Evolutionary conservation across 2,329 filamentous ascomycete genomes (phyloP).

Genomic region (Curvularia eragrostidis): DNA sequence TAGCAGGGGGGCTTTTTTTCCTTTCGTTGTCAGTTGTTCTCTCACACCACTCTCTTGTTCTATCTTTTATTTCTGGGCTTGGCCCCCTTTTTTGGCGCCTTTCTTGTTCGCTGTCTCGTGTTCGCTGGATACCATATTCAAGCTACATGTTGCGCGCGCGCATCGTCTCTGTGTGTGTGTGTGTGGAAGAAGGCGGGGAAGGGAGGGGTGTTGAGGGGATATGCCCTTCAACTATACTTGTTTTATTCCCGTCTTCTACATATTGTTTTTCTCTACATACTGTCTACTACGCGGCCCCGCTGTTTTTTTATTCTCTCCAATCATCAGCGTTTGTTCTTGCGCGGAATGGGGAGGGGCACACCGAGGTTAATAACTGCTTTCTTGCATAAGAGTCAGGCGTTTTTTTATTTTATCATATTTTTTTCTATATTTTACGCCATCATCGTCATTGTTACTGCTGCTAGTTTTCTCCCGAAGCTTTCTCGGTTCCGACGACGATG

Average conservation of each 20-base stretch:
- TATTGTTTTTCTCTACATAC: too few relatives aligned
- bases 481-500: too few relatives aligned
- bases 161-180: too few relatives aligned
- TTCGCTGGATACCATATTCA: constrained; percentile 12
- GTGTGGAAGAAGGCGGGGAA: too few relatives aligned
- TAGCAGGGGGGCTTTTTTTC: constrained; percentile 1
- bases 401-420: neutral
- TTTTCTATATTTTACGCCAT: neutral
- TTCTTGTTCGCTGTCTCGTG: constrained; percentile 4
- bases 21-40: neutral
- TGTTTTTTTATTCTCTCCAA: too few relatives aligned
- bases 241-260: too few relatives aligned
- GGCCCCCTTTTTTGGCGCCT: neutral
- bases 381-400: neutral
- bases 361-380: neutral
- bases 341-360: too few relatives aligned
- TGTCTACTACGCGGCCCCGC: too few relatives aligned
- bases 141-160: constrained; percentile 3
- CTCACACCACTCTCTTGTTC: neutral
- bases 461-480: neutral
- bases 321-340: too few relatives aligned
- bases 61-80: neutral
- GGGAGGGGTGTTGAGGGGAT: too few relatives aligned
- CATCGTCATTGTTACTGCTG: neutral
- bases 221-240: too few relatives aligned